Base-by-base conservation (phyloP, 345 rosid species). In the Murraya paniculata region DNA sequence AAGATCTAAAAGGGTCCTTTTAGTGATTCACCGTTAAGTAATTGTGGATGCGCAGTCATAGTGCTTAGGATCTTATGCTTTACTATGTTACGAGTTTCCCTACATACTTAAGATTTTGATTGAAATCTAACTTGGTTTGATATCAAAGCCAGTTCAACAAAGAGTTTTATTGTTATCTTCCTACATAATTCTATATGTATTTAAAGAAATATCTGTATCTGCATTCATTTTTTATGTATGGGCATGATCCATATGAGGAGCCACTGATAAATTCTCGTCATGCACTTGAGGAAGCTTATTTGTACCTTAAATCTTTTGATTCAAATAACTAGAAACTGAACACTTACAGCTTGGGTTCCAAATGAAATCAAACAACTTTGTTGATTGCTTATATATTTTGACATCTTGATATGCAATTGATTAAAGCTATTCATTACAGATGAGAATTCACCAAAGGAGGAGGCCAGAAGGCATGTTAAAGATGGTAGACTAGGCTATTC, bases 401-500 rank as follows among this genome's bases (percentile, higher is more conserved):
- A n/a, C 31, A 24, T 55, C 41, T 65, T 58, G 41, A 25, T 16
- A 16, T 22, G 64, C 25, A 53, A 25, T 76, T 65, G 24, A 66
- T 65, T 33, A n/a, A 27, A 31, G 59, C 9, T 36, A 69, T 24
- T 71, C 8, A 3, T 66, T 36, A 78, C 89, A 95, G 97, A 88
- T 79, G 97, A 95, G 77, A 85, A 84, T 79, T 86, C 93, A 35
- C 95, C 96, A 13, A 90, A 90, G 86, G 91, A 90, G 84, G 98
- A 93, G 86, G 94, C 91, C 0, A 86, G 84, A 83, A 82, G 78
- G 81, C 88, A 78, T 77, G 77, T 85, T 76, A 71, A 88, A 84
- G 90, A 83, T 56, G 83, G 92, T 36, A 84, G 58, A 69, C 31
- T 84, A 38, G 95, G 92, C 33, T 90, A 93, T 88, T 83, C 97